phyloP scores from a whole-genome alignment of 2,329 filamentous ascomycete genomes.

The Niveomyces coronatus region DNA sequence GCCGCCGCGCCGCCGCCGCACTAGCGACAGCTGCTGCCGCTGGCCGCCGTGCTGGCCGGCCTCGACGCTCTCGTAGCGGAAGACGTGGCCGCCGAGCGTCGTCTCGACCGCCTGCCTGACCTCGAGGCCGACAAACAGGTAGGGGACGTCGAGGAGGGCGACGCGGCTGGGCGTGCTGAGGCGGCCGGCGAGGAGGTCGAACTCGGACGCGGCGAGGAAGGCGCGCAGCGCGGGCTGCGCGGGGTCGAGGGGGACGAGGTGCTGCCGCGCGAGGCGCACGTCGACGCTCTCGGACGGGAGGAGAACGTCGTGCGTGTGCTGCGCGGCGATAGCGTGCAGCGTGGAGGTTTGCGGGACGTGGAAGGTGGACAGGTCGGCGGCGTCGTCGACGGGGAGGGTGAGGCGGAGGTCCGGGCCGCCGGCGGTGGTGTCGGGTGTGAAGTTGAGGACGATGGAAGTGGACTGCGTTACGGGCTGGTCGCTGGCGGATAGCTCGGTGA shows the following conservation, averaged over 20 bases:
- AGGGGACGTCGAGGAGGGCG: constrained; percentile 21
- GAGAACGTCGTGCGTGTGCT: constrained; percentile 31
- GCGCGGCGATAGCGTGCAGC: constrained; percentile 21
- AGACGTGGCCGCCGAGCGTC: constrained; percentile 31
- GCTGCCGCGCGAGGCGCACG: constrained; percentile 30
- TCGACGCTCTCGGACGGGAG: constrained; percentile 38
- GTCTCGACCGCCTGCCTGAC: constrained; percentile 36
- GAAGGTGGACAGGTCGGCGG: constrained; percentile 19
- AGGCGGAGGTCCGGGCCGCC: constrained; percentile 16
- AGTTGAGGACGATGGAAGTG: constrained; percentile 34
- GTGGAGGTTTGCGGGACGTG: constrained; percentile 20
- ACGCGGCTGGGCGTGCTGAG: constrained; percentile 28
- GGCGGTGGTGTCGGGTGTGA: constrained; percentile 25
- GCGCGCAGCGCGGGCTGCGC: constrained; percentile 26
- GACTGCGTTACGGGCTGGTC: constrained; percentile 17
- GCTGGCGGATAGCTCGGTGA: constrained; percentile 26
- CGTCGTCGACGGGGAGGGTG: constrained; percentile 20
- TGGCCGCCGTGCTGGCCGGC: constrained; percentile 40
- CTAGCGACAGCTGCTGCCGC: constrained; percentile 39
- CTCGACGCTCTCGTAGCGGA: constrained; percentile 43
- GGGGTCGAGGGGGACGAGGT: constrained; percentile 29
- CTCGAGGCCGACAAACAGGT: constrained; percentile 41
- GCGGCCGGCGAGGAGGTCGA: constrained; percentile 33
- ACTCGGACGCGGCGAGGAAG: constrained; percentile 34
- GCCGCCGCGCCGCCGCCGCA: background rate